Evolutionary conservation across 371 early-diverging fungal species (phyloP).

Genomic region (Syncephalastrum monosporum): DNA sequence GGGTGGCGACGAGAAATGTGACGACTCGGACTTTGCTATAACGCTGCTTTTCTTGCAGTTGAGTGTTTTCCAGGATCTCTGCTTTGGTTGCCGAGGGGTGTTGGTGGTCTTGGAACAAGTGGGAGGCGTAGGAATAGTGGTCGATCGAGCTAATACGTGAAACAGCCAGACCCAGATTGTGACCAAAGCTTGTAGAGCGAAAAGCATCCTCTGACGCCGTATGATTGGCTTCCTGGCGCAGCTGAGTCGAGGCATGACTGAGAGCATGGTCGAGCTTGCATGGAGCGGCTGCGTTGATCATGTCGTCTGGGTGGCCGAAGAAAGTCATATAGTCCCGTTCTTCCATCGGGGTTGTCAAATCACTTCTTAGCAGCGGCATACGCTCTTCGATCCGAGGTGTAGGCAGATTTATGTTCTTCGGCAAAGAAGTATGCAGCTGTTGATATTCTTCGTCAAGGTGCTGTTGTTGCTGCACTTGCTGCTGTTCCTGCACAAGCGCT

Average conservation of each 20-base stretch:
- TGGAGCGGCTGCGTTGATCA: too few species aligned
- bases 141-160: constrained; percentile 37
- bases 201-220: constrained; percentile 20
- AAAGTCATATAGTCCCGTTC: too few species aligned
- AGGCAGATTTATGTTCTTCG: neutral
- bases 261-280: too few species aligned
- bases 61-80: constrained; percentile 6
- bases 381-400: too few species aligned
- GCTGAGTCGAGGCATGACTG: too few species aligned
- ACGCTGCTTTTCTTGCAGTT: constrained; percentile 3
- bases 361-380: too few species aligned
- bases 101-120: too few species aligned
- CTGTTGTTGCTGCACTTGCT: neutral
- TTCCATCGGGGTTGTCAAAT: too few species aligned
- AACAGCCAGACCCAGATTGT: constrained; percentile 33
- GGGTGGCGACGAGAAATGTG: constrained; percentile 24
- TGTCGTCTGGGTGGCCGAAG: too few species aligned
- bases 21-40: constrained; percentile 9
- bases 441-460: too few species aligned
- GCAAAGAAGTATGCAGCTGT: neutral
- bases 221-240: constrained; percentile 42
- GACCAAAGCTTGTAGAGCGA: too few species aligned
- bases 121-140: neutral
- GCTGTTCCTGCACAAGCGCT: too few species aligned
- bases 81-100: constrained; percentile 18